These are phyloP conservation scores for Artomyces pyxidatus DNA, from an alignment of 768 basidiomycete genomes.

Conservation along the genomic window DNA sequence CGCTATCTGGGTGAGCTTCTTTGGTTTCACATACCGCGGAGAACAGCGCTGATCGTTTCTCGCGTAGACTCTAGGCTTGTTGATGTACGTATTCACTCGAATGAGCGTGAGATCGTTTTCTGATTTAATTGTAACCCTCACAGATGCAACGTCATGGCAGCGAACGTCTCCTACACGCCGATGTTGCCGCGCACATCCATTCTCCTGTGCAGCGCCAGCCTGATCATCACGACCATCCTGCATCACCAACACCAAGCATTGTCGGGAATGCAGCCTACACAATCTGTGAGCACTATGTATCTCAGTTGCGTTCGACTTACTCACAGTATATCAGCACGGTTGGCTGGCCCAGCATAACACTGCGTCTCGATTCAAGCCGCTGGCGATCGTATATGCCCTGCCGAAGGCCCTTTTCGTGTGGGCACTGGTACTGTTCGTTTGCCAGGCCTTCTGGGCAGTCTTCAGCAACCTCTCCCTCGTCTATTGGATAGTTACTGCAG, in stretches of 20 bases:
- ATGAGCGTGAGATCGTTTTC: not conserved
- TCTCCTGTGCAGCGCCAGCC: not conserved
- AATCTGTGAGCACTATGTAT: not conserved
- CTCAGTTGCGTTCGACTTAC: not conserved
- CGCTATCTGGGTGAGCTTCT: not conserved
- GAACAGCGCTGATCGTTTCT: not conserved
- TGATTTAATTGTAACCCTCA: not conserved
- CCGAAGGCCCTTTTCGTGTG: constrained; percentile 1
- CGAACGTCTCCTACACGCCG: not conserved
- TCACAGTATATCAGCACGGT: not conserved
- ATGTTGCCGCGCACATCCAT: not conserved
- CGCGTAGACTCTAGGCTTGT: not conserved
- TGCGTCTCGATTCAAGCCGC: not conserved
- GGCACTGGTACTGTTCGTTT: not conserved
- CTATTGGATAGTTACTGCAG: too few relatives aligned
- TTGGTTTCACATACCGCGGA: not conserved
- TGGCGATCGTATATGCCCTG: not conserved
- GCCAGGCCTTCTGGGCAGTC: too few relatives aligned
- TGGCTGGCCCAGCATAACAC: not conserved
- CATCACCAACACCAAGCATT: not conserved
- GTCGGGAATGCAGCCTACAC: not conserved
- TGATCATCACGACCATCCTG: not conserved
- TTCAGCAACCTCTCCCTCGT: too few relatives aligned
- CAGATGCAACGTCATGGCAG: not conserved
- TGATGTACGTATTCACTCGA: not conserved